Conservation (phyloP, 768 basidiomycete genomes). For the Podaxis rugospora region DNA sequence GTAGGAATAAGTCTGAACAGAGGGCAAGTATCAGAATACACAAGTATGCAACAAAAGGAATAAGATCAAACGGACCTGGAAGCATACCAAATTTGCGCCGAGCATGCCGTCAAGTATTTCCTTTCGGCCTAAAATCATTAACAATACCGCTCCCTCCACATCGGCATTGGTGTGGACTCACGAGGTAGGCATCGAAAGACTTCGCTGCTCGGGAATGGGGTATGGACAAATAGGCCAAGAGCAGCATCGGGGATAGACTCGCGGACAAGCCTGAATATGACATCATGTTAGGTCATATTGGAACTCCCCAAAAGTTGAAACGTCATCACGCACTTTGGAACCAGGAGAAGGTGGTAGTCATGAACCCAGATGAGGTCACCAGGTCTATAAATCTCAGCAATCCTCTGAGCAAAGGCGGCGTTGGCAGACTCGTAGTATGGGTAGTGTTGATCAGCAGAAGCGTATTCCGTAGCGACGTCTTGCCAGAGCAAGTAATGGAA, state of each 20-base stretch:
- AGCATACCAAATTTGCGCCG: conserved; percentile 92
- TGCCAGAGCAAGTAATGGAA: conserved; percentile 99
- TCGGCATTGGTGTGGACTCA: conserved; percentile 34
- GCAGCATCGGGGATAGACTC: conserved; percentile 62
- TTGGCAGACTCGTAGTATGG: conserved; percentile 80
- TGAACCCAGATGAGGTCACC: conserved; percentile 95
- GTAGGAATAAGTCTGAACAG: conserved; percentile 79
- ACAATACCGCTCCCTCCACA: background rate
- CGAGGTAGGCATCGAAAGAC: conserved; percentile 92
- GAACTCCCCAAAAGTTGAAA: background rate
- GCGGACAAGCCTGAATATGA: conserved; percentile 55
- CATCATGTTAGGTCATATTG: background rate
- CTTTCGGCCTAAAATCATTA: conserved; percentile 54
- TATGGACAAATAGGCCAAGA: conserved; percentile 94
- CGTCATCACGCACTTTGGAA: conserved; percentile 48
- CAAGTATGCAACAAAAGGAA: background rate
- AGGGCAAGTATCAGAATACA: background rate
- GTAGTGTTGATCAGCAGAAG: conserved; percentile 82
- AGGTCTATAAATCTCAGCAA: conserved; percentile 72
- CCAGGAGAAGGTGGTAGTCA: conserved; percentile 94
- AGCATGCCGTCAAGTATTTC: conserved; percentile 98
- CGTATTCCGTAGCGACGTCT: conserved; percentile 87
- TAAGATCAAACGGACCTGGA: conserved; percentile 53
- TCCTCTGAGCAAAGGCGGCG: conserved; percentile 69
- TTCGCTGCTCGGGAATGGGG: conserved; percentile 95